Conservation (phyloP, 768 basidiomycete species). For the Leccinum longicurvipes region DNA sequence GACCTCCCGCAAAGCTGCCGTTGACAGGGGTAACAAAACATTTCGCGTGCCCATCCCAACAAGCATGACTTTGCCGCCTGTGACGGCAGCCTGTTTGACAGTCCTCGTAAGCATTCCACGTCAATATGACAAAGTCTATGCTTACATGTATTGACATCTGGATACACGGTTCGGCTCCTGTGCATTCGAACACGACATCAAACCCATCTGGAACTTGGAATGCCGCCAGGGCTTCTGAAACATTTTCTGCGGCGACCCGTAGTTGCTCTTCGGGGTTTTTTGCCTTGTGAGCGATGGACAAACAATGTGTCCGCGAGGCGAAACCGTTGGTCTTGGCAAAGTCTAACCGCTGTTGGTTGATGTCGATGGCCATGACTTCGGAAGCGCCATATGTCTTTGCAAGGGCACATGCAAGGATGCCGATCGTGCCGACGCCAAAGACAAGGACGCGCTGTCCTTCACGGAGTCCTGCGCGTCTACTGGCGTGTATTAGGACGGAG, state of each 20-base stretch:
- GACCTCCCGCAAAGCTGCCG: conserved; percentile 83
- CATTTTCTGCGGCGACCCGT: conserved; percentile 56
- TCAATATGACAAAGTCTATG: conserved; percentile 20
- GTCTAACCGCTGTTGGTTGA: conserved; percentile 75
- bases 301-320: conserved; percentile 66
- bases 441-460: conserved; percentile 75
- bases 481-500: conserved; percentile 77
- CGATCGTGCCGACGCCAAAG: conserved; percentile 91
- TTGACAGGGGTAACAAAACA: conserved; percentile 76
- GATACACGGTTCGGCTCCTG: conserved; percentile 88
- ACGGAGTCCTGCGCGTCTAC: conserved; percentile 41
- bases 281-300: conserved; percentile 48
- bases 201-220: conserved; percentile 75
- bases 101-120: conserved; percentile 11
- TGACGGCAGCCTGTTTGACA: conserved; percentile 60
- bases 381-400: conserved; percentile 70
- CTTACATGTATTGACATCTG: conserved; percentile 89
- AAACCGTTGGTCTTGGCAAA: conserved; percentile 78
- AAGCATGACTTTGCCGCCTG: conserved; percentile 89
- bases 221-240: conserved; percentile 46
- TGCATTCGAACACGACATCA: conserved; percentile 93
- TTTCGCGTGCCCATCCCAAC: conserved; percentile 94
- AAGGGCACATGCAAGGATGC: conserved; percentile 82
- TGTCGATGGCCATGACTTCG: conserved; percentile 77
- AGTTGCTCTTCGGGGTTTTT: conserved; percentile 57